These are phyloP conservation scores for Corchorus capsularis DNA, from an alignment of 345 rosid genomes.

Conservation along the genomic window DNA sequence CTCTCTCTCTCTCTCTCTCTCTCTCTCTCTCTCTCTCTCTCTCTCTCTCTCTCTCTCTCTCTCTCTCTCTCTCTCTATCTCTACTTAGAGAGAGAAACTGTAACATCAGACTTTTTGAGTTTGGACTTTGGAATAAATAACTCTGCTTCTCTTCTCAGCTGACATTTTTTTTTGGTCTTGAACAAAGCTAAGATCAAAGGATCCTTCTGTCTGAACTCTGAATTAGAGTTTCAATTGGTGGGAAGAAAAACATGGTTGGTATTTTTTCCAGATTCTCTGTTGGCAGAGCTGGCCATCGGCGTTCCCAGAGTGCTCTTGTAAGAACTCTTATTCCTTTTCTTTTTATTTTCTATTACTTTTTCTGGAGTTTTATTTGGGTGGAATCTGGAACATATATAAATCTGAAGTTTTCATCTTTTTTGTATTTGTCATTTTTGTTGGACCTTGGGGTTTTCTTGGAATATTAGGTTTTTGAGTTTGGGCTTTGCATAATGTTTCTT, in stretches of 20 bases:
- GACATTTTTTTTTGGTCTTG: background rate
- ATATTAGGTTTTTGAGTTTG: background rate
- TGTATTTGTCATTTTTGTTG: background rate
- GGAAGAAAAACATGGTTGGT: slow-evolving; percentile 68
- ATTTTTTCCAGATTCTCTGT: slow-evolving; percentile 85
- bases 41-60: background rate
- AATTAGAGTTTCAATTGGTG: background rate
- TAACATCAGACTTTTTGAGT: background rate
- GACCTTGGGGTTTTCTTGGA: background rate
- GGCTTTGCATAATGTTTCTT: background rate
- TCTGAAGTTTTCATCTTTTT: background rate
- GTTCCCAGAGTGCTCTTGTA: slow-evolving; percentile 88
- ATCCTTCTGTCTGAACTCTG: slow-evolving; percentile 19
- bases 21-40: too few species aligned
- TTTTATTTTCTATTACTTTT: background rate
- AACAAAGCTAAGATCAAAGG: slow-evolving; percentile 17
- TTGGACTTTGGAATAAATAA: slow-evolving; percentile 3
- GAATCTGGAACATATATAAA: slow-evolving; percentile 20
- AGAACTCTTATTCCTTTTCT: slow-evolving; percentile 23
- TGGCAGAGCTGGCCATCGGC: slow-evolving; percentile 67
- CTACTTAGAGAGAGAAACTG: slow-evolving; percentile 3
- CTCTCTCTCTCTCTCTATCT: background rate
- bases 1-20: too few species aligned
- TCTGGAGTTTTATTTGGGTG: background rate
- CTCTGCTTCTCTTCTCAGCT: slow-evolving; percentile 10